Evolutionary conservation across 2,329 filamentous ascomycete genomes (phyloP).

Genomic region (Xylaria sp.): DNA sequence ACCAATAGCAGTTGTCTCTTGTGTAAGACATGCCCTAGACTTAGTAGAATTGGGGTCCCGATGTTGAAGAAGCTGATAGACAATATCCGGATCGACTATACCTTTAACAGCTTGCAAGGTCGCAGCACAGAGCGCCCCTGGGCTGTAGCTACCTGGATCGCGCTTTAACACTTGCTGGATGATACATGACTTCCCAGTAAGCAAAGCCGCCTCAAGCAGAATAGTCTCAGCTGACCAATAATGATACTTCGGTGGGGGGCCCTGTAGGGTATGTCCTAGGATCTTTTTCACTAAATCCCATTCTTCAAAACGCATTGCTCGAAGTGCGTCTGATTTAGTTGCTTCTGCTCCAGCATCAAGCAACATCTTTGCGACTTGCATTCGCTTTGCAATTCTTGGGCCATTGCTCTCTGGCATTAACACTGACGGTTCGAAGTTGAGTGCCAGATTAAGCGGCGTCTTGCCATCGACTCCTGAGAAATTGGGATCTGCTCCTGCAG

Average conservation of each 20-base stretch:
- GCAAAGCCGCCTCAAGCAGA: neutral
- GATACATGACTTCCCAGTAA: neutral
- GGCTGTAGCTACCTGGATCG: neutral
- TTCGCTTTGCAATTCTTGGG: neutral
- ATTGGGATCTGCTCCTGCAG: neutral
- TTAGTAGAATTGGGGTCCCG: neutral
- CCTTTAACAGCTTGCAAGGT: neutral
- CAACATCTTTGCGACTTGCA: neutral
- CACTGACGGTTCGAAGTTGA: no score
- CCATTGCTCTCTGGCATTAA: neutral
- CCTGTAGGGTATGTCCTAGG: neutral
- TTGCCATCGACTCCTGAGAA: neutral
- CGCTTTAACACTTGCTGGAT: neutral
- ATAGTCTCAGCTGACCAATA: neutral
- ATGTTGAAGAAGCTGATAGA: neutral
- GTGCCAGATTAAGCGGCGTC: neutral
- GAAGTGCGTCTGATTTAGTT: neutral
- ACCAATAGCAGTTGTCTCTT: neutral
- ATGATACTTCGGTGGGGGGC: neutral
- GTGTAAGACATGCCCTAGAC: neutral
- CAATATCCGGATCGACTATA: neutral
- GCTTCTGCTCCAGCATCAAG: neutral
- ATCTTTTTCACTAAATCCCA: slow-evolving; percentile 4
- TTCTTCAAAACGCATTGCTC: neutral
- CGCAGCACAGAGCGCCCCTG: neutral